Conservation (phyloP, 805 yeast species). For the Zygoascus flipseniorum region DNA sequence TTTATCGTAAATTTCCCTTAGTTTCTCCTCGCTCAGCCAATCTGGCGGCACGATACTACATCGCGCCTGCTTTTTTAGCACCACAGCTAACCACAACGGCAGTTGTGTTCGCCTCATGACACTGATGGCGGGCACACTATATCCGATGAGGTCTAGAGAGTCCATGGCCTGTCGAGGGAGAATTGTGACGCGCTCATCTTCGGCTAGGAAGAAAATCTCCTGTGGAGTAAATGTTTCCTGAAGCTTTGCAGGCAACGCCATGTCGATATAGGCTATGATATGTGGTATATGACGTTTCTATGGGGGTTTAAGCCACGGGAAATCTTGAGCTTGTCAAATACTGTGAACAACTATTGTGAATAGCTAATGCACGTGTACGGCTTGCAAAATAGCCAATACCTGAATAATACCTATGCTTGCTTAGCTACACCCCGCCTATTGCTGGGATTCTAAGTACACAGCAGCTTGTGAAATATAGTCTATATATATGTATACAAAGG, state of each 20-base stretch:
- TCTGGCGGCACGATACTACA: conserved; percentile 79
- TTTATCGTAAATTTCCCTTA: conserved; percentile 53
- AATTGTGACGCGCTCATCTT: conserved; percentile 62
- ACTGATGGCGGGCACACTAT: conserved; percentile 40
- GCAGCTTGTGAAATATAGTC: too few species aligned
- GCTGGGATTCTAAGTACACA: too few species aligned
- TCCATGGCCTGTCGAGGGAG: conserved; percentile 72
- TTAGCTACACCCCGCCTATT: too few species aligned
- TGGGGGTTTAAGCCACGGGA: too few species aligned
- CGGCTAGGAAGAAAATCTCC: conserved; percentile 79
- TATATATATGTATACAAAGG: too few species aligned
- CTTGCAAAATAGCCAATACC: too few species aligned
- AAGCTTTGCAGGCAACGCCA: conserved; percentile 56
- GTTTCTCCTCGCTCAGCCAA: conserved; percentile 58
- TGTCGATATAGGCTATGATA: conserved; percentile 17
- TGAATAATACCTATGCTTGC: too few species aligned
- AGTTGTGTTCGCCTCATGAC: conserved; percentile 64
- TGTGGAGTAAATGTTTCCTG: conserved; percentile 57
- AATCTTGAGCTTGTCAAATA: too few species aligned
- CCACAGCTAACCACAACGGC: conserved; percentile 82
- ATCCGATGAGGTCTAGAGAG: conserved; percentile 54
- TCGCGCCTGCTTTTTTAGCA: conserved; percentile 74
- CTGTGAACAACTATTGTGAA: too few species aligned
- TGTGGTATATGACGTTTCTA: too few species aligned
- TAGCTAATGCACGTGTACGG: too few species aligned